Evolutionary conservation across 208 protist species (phyloP).

Genomic region (Herpetomonas samuelpessoai): DNA sequence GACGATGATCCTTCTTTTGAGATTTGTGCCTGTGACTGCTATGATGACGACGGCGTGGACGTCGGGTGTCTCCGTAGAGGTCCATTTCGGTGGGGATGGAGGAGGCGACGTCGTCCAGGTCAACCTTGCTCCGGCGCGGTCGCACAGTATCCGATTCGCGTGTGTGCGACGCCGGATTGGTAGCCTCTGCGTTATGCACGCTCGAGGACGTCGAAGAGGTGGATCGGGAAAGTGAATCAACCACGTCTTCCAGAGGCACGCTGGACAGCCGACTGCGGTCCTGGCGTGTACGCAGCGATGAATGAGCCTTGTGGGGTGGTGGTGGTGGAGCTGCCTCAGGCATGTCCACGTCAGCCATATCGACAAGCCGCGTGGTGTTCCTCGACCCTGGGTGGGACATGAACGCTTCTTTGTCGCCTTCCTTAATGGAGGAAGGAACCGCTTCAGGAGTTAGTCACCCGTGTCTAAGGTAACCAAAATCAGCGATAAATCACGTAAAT

Average conservation of each 20-base stretch:
- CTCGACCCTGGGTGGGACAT: too few species aligned
- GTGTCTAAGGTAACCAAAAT: too few species aligned
- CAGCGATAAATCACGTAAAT: too few species aligned
- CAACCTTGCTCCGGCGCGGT: not conserved
- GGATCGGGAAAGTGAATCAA: not conserved
- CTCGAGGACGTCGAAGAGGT: too few species aligned
- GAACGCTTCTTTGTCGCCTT: too few species aligned
- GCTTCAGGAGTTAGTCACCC: too few species aligned
- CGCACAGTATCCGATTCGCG: too few species aligned
- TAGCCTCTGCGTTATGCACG: too few species aligned
- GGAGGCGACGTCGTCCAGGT: not conserved
- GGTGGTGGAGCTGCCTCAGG: not conserved
- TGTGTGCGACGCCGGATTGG: too few species aligned
- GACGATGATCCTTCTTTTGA: not conserved
- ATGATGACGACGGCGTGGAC: not conserved
- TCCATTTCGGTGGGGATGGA: constrained; percentile 4
- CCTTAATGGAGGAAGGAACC: too few species aligned
- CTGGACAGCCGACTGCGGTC: not conserved
- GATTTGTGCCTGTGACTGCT: not conserved
- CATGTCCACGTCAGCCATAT: not conserved
- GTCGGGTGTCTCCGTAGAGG: not conserved
- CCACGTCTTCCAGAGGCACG: not conserved
- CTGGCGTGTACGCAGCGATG: too few species aligned
- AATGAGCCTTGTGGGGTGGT: not conserved
- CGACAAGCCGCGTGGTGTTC: not conserved